Evolutionary conservation across 345 rosid species (phyloP), one percentile per base, ranked within the genome.

Genomic region (Murraya paniculata): DNA sequence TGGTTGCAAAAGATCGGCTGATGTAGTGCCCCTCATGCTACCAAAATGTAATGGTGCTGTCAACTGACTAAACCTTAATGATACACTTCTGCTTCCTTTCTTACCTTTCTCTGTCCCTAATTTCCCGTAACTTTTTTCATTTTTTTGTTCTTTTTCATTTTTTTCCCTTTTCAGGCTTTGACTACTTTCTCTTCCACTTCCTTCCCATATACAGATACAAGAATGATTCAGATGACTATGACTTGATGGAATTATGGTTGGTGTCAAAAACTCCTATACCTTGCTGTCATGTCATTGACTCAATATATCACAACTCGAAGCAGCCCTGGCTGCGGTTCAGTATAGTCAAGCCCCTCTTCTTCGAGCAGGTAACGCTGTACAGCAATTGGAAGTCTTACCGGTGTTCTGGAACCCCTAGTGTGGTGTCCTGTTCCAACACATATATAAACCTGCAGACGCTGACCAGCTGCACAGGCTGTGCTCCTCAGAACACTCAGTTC

Each of bases 351-450:
- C 82, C 94, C 89, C 88, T 96, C 98, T 75, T 94, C 97, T 85
- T 94, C 98, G 21, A 97, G 96, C 35, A 97, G 88, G 80, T 91
- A 94, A 14, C 90, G 89, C 86, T 94, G 98, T 31, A 97, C 91
- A 75, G 98, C 95, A 66, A 91, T 82, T 7, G 98, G 99, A 69
- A 97, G 99, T 73, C 99, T 87, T 53, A 97, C 93, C 0, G 94
- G 93, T 22, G 99, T 93, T 48, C 96, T 93, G 27, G 97, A 81
- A 55, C 99, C 99, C 64, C 94, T 89, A 35, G 98, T 90, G 87
- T 97, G 97, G 82, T 97, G 98, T 7, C 99, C 98, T 6, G 98
- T 96, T 41, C 98, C 99, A 24, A 96, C 99, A 25, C 95, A 94
- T 78, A 96, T 91, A 80, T 90, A 92, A 62, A 96, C 90, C 82